Conservation (phyloP, 228 moss, liverwort and hornwort species). For the Sphagnum magellanicum region DNA sequence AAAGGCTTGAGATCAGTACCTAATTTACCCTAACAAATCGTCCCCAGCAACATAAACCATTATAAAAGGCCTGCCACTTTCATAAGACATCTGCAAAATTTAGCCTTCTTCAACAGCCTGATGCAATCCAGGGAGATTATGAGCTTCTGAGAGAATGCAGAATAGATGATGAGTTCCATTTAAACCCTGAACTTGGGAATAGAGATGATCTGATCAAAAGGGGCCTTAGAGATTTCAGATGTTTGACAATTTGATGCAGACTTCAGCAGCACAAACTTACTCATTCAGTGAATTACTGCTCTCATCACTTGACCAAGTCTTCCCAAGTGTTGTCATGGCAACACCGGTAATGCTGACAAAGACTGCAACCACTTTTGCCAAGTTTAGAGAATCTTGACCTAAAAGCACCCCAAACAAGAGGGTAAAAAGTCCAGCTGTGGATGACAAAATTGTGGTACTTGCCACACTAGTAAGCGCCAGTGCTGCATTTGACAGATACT, state of each 20-base stretch:
- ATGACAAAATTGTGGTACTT: slow-evolving; percentile 93
- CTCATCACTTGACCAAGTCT: slow-evolving; percentile 83
- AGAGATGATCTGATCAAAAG: no score
- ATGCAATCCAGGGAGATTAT: no score
- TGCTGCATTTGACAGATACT: slow-evolving; percentile 95
- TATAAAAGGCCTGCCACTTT: no score
- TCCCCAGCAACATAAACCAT: no score
- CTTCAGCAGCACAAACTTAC: slow-evolving; percentile 18
- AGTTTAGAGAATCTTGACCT: slow-evolving; percentile 84
- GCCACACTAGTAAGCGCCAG: slow-evolving; percentile 94
- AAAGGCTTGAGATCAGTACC: background rate
- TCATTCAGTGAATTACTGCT: slow-evolving; percentile 41
- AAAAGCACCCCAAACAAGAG: slow-evolving; percentile 79
- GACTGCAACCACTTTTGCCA: slow-evolving; percentile 83
- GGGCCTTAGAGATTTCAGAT: no score
- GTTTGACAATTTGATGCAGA: no score
- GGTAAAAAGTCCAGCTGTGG: slow-evolving; percentile 87
- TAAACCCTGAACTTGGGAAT: no score
- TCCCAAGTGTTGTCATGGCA: slow-evolving; percentile 96
- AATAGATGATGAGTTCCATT: no score
- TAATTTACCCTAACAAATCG: no score
- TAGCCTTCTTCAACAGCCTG: no score
- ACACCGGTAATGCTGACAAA: slow-evolving; percentile 89
- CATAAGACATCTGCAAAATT: no score
- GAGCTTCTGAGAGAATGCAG: no score